Evolutionary conservation across 73 alveolate genomes (phyloP).

Genomic region (Symbiodinium pilosum): DNA sequence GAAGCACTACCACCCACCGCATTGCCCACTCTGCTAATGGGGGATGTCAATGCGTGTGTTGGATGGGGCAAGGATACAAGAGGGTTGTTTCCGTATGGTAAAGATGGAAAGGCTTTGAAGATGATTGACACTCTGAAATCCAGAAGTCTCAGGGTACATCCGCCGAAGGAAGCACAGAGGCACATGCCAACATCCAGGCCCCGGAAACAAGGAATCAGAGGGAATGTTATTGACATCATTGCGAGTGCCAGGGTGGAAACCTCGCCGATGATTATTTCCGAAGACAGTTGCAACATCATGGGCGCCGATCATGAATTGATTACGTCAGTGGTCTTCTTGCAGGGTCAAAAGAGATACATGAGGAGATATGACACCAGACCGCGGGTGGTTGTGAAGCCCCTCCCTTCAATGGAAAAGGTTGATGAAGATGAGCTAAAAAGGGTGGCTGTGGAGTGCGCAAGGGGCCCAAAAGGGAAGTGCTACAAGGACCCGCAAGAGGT

Average conservation of each 20-base stretch:
- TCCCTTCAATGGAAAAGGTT: background rate
- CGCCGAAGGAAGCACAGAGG: background rate
- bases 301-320: background rate
- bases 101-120: too few relatives aligned
- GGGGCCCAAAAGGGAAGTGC: background rate
- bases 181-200: background rate
- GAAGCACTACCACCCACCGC: too few relatives aligned
- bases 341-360: background rate
- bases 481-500: background rate
- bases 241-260: background rate
- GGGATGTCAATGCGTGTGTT: too few relatives aligned
- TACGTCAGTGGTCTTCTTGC: background rate
- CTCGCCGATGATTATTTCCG: background rate
- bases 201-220: background rate
- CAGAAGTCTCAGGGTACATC: too few relatives aligned
- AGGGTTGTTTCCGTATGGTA: too few relatives aligned
- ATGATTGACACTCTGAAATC: too few relatives aligned
- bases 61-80: too few relatives aligned
- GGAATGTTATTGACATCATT: background rate
- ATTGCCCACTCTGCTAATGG: too few relatives aligned
- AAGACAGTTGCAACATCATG: background rate
- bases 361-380: background rate
- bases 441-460: background rate
- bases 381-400: background rate
- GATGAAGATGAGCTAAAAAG: background rate